Conservation (phyloP, 495 filamentous ascomycete genomes). For the Penicillium daleae region DNA sequence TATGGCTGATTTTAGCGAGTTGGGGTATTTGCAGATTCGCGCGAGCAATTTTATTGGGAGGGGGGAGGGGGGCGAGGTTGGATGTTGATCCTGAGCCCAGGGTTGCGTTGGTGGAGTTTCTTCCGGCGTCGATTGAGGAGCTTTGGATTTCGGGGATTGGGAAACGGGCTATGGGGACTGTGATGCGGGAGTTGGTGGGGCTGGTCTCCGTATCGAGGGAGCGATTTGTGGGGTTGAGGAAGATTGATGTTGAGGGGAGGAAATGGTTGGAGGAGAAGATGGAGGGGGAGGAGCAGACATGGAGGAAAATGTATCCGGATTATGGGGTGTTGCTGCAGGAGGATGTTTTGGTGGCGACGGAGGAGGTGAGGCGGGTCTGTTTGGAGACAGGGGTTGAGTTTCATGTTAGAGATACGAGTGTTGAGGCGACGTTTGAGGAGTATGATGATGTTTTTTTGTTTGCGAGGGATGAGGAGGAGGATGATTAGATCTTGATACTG, state of each 20-base stretch:
- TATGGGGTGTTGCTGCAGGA: not conserved
- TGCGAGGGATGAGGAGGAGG: not conserved
- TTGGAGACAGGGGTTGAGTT: not conserved
- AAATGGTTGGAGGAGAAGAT: not conserved
- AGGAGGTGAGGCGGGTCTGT: not conserved
- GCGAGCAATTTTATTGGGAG: not conserved
- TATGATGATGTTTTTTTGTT: not conserved
- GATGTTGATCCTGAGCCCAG: not conserved
- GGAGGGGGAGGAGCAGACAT: not conserved
- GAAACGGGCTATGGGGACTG: not conserved
- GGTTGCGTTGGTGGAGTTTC: not conserved
- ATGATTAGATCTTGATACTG: no score
- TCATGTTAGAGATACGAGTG: not conserved
- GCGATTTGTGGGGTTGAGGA: not conserved
- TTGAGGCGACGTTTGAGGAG: not conserved
- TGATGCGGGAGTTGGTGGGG: not conserved
- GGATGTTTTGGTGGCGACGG: not conserved
- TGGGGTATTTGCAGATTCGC: not conserved
- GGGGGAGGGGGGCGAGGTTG: not conserved
- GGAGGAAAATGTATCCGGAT: not conserved
- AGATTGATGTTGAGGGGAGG: not conserved
- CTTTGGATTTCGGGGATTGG: not conserved
- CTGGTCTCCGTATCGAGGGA: not conserved
- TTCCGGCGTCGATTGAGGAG: not conserved
- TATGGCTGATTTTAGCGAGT: not conserved